These are phyloP conservation scores for Abrus precatorius DNA, from an alignment of 306 rosid genomes.

Conservation along the genomic window DNA sequence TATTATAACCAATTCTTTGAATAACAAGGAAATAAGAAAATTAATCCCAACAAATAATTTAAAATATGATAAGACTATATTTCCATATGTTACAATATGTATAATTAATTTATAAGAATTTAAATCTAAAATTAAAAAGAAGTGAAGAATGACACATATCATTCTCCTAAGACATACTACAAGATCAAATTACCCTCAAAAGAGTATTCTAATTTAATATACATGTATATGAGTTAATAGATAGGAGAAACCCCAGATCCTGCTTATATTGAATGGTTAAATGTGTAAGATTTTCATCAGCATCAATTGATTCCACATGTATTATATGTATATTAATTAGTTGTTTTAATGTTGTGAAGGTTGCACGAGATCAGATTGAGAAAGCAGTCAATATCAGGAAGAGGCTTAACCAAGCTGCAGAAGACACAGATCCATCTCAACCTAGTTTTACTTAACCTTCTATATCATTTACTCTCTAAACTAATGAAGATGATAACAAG, in stretches of 20 bases:
- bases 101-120: not conserved
- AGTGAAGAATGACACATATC: not conserved
- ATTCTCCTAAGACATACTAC: not conserved
- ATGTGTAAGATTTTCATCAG: not conserved
- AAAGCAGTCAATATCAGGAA: constrained; percentile 63
- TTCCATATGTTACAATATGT: too few relatives aligned
- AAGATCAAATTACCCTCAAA: not conserved
- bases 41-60: too few relatives aligned
- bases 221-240: not conserved
- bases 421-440: constrained; percentile 56
- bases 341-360: constrained; percentile 58
- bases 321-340: not conserved
- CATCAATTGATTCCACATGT: not conserved
- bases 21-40: too few relatives aligned
- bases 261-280: not conserved
- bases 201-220: not conserved
- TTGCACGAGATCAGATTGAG: constrained; percentile 75
- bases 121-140: not conserved
- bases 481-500: constrained; percentile 81
- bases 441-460: constrained; percentile 57
- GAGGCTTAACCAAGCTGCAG: constrained; percentile 60
- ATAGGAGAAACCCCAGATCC: not conserved
- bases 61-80: too few relatives aligned
- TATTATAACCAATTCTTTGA: too few relatives aligned
- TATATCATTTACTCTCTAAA: constrained; percentile 61